Base-by-base conservation (phyloP, 768 basidiomycete species). In the Trametes cinnabarina region DNA sequence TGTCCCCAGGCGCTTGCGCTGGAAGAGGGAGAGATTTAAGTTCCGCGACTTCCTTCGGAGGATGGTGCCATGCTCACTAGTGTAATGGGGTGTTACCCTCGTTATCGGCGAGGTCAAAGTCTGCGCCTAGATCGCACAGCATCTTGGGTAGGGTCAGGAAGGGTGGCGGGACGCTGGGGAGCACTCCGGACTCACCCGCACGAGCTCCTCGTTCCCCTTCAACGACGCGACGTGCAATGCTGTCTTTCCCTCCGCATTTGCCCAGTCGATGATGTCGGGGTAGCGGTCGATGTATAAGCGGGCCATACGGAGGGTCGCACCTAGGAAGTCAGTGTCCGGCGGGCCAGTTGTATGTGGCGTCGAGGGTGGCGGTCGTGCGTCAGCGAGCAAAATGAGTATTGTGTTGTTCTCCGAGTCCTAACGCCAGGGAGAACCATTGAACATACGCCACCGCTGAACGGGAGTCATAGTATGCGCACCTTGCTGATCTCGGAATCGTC, bases 381-480 rank as follows among this genome's bases (percentile, higher is more conserved):
- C 92, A 23, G 94, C 93, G n/a, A 98, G 82, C 11, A 96, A 79
- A 78, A 94, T 93, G 46, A 97, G 85, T 44, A 97, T 88, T 0
- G 94, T 97, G 69, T 94, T 94, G 66, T 90, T 90, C 68, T 96
- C 94, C 6, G 83, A 83, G 70, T 98, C 95, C 95, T 97, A 66
- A 23, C 5, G 53, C 41, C 35, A 30, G 11, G 30, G 37, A 19
- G 4, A 23, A 26, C n/a, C 41, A 23, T 28, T 47, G 28, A 54
- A 25, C 28, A 39, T 17, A 10, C 55, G 54, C 54, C 39, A 56
- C 34, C 12, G 42, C 8, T 35, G 25, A 10, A 20, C 8, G 42
- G 47, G 52, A 25, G 5, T 9, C 6, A 5, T 12, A 46, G 57
- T 28, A 35, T 23, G 11, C 87, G 66, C 68, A 94, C 95, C 80